These are phyloP conservation scores for Boletus pseudopeckii DNA, from an alignment of 768 basidiomycete genomes.

Conservation along the genomic window DNA sequence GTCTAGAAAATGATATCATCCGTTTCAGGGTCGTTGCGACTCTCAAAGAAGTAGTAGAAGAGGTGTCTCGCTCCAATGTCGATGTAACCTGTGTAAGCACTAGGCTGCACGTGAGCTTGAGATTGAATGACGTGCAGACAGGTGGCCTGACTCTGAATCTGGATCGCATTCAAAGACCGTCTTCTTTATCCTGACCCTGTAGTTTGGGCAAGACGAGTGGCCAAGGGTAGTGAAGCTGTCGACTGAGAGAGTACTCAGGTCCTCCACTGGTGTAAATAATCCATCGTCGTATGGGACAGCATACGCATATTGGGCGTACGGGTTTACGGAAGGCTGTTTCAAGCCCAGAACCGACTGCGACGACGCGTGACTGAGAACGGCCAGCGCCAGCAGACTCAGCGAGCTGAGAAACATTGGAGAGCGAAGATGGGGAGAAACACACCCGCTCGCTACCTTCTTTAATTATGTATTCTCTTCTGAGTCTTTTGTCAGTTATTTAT, in stretches of 20 bases:
- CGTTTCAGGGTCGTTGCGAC: constrained; percentile 49
- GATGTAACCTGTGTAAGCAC: constrained; percentile 63
- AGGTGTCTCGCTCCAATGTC: constrained; percentile 59
- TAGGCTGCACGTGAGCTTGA: constrained; percentile 16
- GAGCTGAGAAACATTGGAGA: neutral
- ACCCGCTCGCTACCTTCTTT: neutral
- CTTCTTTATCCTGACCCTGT: constrained; percentile 41
- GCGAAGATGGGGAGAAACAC: neutral
- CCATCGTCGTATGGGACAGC: constrained; percentile 16
- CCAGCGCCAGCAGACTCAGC: constrained; percentile 17
- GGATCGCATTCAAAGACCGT: constrained; percentile 23
- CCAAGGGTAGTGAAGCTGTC: constrained; percentile 34
- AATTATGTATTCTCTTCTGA: too few species aligned
- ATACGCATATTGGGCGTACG: neutral
- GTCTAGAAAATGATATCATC: constrained; percentile 57
- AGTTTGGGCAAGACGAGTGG: constrained; percentile 41
- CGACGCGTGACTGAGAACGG: constrained; percentile 11
- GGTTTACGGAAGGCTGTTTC: constrained; percentile 1
- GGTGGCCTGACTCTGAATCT: constrained; percentile 27
- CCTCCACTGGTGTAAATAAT: constrained; percentile 31
- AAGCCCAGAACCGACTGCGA: constrained; percentile 20
- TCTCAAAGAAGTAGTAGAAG: constrained; percentile 76
- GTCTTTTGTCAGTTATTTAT: too few species aligned
- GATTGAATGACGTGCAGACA: neutral
- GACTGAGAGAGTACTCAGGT: constrained; percentile 25